Conservation (phyloP, 345 rosid genomes). For the Salix exigua region DNA sequence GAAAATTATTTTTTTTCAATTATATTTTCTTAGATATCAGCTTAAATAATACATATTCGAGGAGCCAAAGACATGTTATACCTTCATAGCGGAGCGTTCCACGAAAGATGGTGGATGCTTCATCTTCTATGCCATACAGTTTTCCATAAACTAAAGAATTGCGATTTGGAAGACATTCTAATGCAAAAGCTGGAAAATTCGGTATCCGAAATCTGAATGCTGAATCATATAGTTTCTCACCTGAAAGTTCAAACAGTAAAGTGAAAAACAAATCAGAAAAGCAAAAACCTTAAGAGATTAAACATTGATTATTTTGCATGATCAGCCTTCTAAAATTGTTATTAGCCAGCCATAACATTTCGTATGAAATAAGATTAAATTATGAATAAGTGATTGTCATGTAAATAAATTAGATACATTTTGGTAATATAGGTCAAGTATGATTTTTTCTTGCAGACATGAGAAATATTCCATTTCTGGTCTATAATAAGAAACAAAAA, state of each 20-base stretch:
- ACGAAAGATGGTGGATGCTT: constrained; percentile 83
- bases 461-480: not conserved
- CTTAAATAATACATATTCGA: not conserved
- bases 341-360: not conserved
- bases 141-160: constrained; percentile 78
- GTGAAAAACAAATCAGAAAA: not conserved
- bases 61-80: constrained; percentile 15
- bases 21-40: not conserved
- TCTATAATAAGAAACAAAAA: not conserved
- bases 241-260: constrained; percentile 34
- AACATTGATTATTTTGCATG: not conserved
- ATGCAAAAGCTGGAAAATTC: constrained; percentile 87
- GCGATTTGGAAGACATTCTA: constrained; percentile 88
- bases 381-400: not conserved
- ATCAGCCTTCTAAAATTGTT: not conserved
- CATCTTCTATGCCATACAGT: constrained; percentile 61
- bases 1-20: not conserved
- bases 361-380: not conserved
- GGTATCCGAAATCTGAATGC: constrained; percentile 56
- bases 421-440: not conserved
- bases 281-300: not conserved
- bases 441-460: not conserved
- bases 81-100: constrained; percentile 97
- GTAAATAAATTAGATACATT: not conserved
- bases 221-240: constrained; percentile 71